Percentiles rank a stretch among this genome's conserved stretches.
These are phyloP conservation scores for Mediolabrus comicus DNA, from an alignment of 108 stramenopile species.

Conservation along the genomic window DNA sequence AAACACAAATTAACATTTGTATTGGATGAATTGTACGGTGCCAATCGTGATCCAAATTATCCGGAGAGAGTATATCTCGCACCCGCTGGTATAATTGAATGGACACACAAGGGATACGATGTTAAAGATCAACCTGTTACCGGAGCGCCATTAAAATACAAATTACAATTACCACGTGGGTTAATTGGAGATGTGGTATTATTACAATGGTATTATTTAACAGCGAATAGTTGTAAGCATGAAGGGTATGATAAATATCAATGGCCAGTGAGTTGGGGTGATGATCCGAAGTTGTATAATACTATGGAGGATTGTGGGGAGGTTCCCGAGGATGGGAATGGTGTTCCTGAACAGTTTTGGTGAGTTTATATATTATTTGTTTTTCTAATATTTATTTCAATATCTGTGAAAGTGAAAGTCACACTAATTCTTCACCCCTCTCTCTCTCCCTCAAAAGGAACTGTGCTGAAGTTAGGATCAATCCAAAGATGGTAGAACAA, in stretches of 20 bases:
- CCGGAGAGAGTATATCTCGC: constrained; percentile 64
- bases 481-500: neutral
- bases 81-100: constrained; percentile 17
- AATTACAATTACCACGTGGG: constrained; percentile 44
- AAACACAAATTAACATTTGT: constrained; percentile 42
- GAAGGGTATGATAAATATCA: constrained; percentile 33
- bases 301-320: constrained; percentile 18
- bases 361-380: neutral
- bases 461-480: constrained; percentile 39
- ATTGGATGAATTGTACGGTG: constrained; percentile 47
- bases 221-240: constrained; percentile 56
- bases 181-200: constrained; percentile 54
- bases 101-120: neutral
- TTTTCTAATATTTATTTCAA: neutral
- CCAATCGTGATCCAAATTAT: constrained; percentile 43
- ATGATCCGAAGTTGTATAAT: constrained; percentile 10
- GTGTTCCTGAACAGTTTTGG: constrained; percentile 45
- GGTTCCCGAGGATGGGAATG: constrained; percentile 31
- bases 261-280: constrained; percentile 32
- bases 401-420: neutral
- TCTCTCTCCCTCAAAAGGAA: constrained; percentile 15
- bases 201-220: constrained; percentile 76
- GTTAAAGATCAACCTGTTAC: neutral
- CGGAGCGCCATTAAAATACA: constrained; percentile 11
- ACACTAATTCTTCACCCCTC: neutral